phyloP scores from a whole-genome alignment of 1,284 basidiomycete genomes.

The Ustilago nuda region DNA sequence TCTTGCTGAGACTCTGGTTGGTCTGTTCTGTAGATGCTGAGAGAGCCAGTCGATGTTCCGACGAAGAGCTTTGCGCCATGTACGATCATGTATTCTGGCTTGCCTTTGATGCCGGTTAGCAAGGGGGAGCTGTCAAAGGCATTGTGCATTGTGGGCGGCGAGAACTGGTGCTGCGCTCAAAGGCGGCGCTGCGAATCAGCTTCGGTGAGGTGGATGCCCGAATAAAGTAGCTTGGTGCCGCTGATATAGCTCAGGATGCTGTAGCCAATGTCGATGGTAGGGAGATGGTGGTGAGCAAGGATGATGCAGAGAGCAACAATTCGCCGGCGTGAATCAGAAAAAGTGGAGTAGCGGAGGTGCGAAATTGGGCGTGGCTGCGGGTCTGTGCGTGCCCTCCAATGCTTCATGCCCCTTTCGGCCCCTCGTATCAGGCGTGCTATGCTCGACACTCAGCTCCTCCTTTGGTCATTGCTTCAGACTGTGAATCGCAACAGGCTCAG shows the following conservation, averaged over 20 bases:
- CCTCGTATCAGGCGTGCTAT: neutral
- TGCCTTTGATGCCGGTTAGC: conserved; percentile 46
- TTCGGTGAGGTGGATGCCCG: neutral
- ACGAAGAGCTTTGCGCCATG: conserved; percentile 59
- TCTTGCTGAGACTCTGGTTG: neutral
- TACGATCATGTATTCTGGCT: conserved; percentile 44
- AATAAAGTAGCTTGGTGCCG: neutral
- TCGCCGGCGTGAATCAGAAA: conserved; percentile 6
- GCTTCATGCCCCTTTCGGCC: neutral
- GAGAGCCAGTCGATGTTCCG: conserved; percentile 48
- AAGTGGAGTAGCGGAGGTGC: conserved; percentile 19
- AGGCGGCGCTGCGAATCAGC: neutral
- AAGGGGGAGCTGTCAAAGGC: conserved; percentile 49
- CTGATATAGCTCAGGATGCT: neutral
- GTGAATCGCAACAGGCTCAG: neutral
- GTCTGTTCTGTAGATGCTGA: conserved; percentile 44
- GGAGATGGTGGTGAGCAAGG: neutral
- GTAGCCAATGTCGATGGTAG: neutral
- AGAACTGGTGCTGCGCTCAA: neutral
- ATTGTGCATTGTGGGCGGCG: conserved; percentile 40
- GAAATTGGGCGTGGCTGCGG: conserved; percentile 6
- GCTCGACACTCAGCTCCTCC: neutral
- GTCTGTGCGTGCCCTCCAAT: conserved; percentile 19
- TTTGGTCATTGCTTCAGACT: neutral
- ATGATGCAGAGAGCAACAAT: neutral